Evolutionary conservation across 1,284 basidiomycete genomes (phyloP).

Genomic region (Cryptococcus floricola): DNA sequence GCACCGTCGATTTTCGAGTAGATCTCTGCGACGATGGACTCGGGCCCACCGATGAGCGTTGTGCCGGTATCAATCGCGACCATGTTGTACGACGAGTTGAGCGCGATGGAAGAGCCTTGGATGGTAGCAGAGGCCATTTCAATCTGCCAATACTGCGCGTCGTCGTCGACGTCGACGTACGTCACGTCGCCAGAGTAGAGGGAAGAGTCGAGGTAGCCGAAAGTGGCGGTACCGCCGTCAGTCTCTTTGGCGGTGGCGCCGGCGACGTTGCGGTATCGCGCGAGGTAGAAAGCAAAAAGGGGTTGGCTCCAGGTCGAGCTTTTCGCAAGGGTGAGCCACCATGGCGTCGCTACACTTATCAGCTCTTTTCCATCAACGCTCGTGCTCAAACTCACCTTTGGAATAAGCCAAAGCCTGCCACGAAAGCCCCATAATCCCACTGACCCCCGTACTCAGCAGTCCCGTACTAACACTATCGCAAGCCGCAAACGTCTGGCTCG

Average conservation of each 20-base stretch:
- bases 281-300: slow-evolving; percentile 77
- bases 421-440: slow-evolving; percentile 54
- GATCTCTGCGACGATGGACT: slow-evolving; percentile 59
- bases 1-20: slow-evolving; percentile 74
- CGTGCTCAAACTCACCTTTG: slow-evolving; percentile 23
- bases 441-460: slow-evolving; percentile 46
- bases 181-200: slow-evolving; percentile 77
- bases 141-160: slow-evolving; percentile 47
- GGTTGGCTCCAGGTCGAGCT: slow-evolving; percentile 59
- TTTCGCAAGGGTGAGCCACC: slow-evolving; percentile 63
- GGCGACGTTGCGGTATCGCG: slow-evolving; percentile 63
- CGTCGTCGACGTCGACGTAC: slow-evolving; percentile 58
- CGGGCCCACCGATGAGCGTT: slow-evolving; percentile 82
- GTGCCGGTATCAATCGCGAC: slow-evolving; percentile 67
- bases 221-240: slow-evolving; percentile 70
- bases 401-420: slow-evolving; percentile 51
- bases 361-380: not conserved
- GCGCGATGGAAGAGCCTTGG: slow-evolving; percentile 46
- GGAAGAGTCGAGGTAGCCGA: slow-evolving; percentile 57
- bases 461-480: slow-evolving; percentile 40
- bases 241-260: slow-evolving; percentile 54
- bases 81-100: slow-evolving; percentile 30
- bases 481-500: slow-evolving; percentile 62
- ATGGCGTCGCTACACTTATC: slow-evolving; percentile 44
- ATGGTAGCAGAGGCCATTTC: slow-evolving; percentile 45